These are phyloP conservation scores for Wallemia ichthyophaga DNA, from an alignment of 1,284 basidiomycete species.

Conservation along the genomic window DNA sequence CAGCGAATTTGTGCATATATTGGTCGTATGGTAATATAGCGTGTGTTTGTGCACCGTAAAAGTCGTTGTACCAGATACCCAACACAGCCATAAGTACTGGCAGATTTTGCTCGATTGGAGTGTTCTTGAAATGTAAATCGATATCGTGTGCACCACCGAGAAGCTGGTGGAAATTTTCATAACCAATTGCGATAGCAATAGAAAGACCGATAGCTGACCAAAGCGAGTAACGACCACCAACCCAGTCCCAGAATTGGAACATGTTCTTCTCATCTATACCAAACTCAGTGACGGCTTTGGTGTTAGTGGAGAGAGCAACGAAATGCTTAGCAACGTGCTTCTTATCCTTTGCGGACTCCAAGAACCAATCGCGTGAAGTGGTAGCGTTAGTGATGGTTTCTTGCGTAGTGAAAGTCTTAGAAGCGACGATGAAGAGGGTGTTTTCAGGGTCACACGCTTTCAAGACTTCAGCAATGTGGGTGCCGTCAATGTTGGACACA, in stretches of 20 bases:
- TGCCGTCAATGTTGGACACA: conserved; percentile 94
- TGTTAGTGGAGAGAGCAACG: conserved; percentile 89
- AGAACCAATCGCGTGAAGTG: conserved; percentile 82
- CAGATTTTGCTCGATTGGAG: conserved; percentile 66
- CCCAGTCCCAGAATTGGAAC: conserved; percentile 99
- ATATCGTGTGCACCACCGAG: conserved; percentile 82
- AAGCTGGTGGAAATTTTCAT: conserved; percentile 71
- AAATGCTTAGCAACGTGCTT: conserved; percentile 94
- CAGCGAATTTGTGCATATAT: conserved; percentile 94
- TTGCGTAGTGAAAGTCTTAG: conserved; percentile 97
- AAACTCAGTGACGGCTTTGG: conserved; percentile 73
- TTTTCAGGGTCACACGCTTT: conserved; percentile 60
- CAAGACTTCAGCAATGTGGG: conserved; percentile 74
- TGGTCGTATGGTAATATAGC: conserved; percentile 91
- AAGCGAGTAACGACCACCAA: conserved; percentile 87
- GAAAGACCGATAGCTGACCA: conserved; percentile 95
- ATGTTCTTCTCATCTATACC: conserved; percentile 80
- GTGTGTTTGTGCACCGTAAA: conserved; percentile 83
- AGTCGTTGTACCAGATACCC: conserved; percentile 97
- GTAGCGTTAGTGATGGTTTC: conserved; percentile 98
- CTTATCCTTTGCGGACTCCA: conserved; percentile 50
- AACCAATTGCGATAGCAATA: conserved; percentile 76
- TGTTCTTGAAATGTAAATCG: conserved; percentile 81
- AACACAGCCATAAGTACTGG: conserved; percentile 73
- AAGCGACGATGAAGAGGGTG: conserved; percentile 88